Evolutionary conservation across 768 basidiomycete genomes (phyloP).

Genomic region (Lentinula guzmanii): DNA sequence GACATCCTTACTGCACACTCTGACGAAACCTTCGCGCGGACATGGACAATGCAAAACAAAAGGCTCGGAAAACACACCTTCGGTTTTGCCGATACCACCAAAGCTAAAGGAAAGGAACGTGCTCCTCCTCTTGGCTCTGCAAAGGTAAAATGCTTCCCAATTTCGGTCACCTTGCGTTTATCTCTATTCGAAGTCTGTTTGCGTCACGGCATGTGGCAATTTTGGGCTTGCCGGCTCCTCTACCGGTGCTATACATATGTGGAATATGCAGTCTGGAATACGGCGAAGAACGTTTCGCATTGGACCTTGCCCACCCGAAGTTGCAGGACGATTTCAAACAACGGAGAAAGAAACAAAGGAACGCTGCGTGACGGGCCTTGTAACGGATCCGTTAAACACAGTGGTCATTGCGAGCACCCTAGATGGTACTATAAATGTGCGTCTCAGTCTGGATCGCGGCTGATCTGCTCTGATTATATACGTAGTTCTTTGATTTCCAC

Average conservation of each 20-base stretch:
- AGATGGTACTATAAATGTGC: conserved; percentile 85
- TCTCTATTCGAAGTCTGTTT: conserved; percentile 53
- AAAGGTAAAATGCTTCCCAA: conserved; percentile 42
- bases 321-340: conserved; percentile 35
- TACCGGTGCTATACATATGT: conserved; percentile 77
- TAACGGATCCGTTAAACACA: conserved; percentile 80
- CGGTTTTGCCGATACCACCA: conserved; percentile 45
- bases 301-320: conserved; percentile 55
- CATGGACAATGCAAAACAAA: conserved; percentile 33
- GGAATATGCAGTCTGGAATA: conserved; percentile 96
- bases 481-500: conserved; percentile 96
- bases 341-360: conserved; percentile 33
- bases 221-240: conserved; percentile 86
- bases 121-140: conserved; percentile 48
- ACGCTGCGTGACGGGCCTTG: conserved; percentile 74
- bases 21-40: conserved; percentile 76
- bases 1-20: conserved; percentile 89
- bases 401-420: conserved; percentile 77
- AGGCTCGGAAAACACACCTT: conserved; percentile 27
- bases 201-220: conserved; percentile 92
- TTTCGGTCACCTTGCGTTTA: neutral
- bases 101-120: conserved; percentile 41
- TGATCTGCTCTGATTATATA: conserved; percentile 1
- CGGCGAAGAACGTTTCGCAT: conserved; percentile 72
- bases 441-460: conserved; percentile 16